Conservation (phyloP, 228 moss, liverwort and hornwort genomes). For the Sphagnum fallax region DNA sequence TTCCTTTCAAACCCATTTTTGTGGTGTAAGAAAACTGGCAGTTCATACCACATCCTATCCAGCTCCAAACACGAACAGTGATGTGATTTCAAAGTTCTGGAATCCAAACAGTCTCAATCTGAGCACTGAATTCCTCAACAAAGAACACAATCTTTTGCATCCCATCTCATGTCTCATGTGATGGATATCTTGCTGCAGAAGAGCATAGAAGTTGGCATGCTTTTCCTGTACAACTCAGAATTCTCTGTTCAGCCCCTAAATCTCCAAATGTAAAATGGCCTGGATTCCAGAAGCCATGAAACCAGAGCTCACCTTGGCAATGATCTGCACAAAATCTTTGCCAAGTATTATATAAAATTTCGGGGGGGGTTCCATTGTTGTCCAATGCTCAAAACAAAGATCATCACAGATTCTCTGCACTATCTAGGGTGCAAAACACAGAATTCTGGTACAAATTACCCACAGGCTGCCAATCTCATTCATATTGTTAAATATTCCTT, state of each 20-base stretch:
- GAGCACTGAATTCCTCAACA: slow-evolving; percentile 27
- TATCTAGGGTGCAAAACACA: no score
- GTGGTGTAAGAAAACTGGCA: slow-evolving; percentile 92
- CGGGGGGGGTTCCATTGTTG: no score
- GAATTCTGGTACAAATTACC: no score
- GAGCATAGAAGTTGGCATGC: slow-evolving; percentile 36
- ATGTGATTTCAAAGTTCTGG: slow-evolving; percentile 52
- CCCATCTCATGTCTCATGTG: slow-evolving; percentile 41
- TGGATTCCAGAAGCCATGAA: slow-evolving; percentile 69
- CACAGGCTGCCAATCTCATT: no score
- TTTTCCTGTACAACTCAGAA: slow-evolving; percentile 36
- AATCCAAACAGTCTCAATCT: slow-evolving; percentile 77
- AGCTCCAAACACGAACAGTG: slow-evolving; percentile 89
- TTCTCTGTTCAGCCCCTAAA: slow-evolving; percentile 40
- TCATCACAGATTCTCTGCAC: no score
- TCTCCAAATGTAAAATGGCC: slow-evolving; percentile 35
- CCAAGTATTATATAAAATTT: no score
- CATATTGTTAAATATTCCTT: no score
- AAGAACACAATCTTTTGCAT: slow-evolving; percentile 70
- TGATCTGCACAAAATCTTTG: no score
- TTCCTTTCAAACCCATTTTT: slow-evolving; percentile 77
- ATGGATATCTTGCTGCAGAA: slow-evolving; percentile 38
- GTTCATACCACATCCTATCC: slow-evolving; percentile 93
- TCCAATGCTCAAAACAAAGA: no score
- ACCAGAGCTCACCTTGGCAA: slow-evolving; percentile 6